A percentile compares a stretch with the other conserved stretches of the same genome.
Evolutionary conservation across 257 asterid genomes (phyloP).

Genomic region (Solanum paucissectum): DNA sequence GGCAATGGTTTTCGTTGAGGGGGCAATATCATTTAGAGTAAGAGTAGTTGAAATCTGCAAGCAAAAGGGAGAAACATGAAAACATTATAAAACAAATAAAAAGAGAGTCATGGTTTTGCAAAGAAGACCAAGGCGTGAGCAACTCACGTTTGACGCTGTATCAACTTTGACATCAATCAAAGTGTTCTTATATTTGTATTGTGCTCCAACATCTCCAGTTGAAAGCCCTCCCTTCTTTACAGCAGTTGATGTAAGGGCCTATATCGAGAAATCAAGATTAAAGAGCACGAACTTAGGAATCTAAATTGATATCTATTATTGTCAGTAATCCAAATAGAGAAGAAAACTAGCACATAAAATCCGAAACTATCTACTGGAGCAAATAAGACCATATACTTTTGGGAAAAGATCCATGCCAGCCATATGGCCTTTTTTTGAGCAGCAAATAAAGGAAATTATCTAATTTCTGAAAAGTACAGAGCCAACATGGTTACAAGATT

Average conservation of each 20-base stretch:
- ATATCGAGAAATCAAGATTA: slow-evolving; percentile 6
- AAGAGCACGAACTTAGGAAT: background rate
- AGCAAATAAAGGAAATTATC: background rate
- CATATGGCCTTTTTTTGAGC: background rate
- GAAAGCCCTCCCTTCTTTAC: slow-evolving; percentile 79
- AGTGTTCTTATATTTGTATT: slow-evolving; percentile 49
- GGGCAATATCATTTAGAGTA: slow-evolving; percentile 37
- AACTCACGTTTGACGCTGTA: slow-evolving; percentile 72
- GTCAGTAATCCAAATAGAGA: background rate
- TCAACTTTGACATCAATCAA: slow-evolving; percentile 69
- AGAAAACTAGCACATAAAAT: background rate
- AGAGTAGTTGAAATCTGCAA: slow-evolving; percentile 56
- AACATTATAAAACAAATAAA: slow-evolving; percentile 2
- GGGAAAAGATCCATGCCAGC: background rate
- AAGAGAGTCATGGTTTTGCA: background rate
- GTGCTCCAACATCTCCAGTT: slow-evolving; percentile 75
- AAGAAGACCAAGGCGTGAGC: slow-evolving; percentile 1
- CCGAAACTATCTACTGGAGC: background rate
- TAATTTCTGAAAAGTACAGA: background rate
- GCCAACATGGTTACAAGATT: background rate
- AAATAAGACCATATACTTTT: background rate
- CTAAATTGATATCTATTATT: background rate
- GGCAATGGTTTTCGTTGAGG: slow-evolving; percentile 68
- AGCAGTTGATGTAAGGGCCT: slow-evolving; percentile 79
- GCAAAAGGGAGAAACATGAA: background rate